A percentile compares a stretch with the other conserved stretches of the same genome.
Conservation (phyloP, 1,284 basidiomycete genomes). For the Spongispora temasekensis region DNA sequence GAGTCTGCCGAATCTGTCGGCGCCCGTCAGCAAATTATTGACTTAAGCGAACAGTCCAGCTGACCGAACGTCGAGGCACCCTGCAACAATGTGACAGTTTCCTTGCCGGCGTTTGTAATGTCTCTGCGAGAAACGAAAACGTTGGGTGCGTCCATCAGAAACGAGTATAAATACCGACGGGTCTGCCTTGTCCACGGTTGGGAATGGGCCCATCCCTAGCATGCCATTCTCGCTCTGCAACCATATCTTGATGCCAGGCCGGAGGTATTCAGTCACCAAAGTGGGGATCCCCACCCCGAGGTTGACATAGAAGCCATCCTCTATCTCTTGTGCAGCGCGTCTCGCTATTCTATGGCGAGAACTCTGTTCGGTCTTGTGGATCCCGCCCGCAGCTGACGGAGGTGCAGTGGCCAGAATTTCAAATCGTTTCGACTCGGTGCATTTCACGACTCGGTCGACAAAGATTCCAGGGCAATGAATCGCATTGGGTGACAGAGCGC, state of each 20-base stretch:
- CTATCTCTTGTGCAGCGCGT: conserved; percentile 85
- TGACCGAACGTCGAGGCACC: conserved; percentile 87
- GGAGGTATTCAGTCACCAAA: conserved; percentile 80
- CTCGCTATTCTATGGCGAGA: conserved; percentile 79
- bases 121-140: conserved; percentile 58
- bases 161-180: conserved; percentile 52
- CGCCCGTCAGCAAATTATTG: too few relatives aligned
- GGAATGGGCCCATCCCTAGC: conserved; percentile 92
- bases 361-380: conserved; percentile 49
- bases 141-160: not conserved
- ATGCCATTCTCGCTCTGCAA: conserved; percentile 94
- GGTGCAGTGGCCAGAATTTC: conserved; percentile 73
- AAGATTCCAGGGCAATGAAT: conserved; percentile 85
- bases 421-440: conserved; percentile 75
- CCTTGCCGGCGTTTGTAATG: conserved; percentile 92
- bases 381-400: conserved; percentile 35
- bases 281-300: conserved; percentile 88
- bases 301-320: conserved; percentile 82
- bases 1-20: conserved; percentile 77
- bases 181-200: conserved; percentile 79
- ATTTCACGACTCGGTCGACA: conserved; percentile 81
- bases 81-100: conserved; percentile 88
- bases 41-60: not conserved
- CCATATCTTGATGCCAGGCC: conserved; percentile 79
- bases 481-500: conserved; percentile 81